phyloP scores from a whole-genome alignment of 2,329 filamentous ascomycete species.

The Epichloe coenophiala region DNA sequence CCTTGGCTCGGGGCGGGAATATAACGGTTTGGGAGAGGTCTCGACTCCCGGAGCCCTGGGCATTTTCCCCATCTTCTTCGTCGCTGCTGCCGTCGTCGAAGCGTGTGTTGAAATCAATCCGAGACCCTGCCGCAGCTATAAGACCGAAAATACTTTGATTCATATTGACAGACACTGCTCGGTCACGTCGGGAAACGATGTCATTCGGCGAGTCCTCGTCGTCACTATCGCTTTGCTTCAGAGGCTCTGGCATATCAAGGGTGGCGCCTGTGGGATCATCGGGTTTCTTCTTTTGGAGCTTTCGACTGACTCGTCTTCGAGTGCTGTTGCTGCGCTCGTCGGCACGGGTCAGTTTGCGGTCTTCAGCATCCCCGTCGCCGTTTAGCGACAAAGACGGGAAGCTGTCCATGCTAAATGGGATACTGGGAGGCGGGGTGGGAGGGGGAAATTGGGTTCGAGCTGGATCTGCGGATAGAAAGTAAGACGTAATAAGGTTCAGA shows the following conservation, averaged over 20 bases:
- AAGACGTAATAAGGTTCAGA: background rate
- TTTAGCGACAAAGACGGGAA: background rate
- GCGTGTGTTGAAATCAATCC: conserved; percentile 66
- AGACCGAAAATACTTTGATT: conserved; percentile 92
- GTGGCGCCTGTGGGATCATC: conserved; percentile 22
- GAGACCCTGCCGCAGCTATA: conserved; percentile 76
- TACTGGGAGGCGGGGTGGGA: background rate
- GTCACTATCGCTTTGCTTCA: conserved; percentile 37
- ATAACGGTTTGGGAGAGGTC: conserved; percentile 29
- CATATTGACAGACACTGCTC: conserved; percentile 55
- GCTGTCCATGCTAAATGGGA: background rate
- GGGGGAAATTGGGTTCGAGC: background rate
- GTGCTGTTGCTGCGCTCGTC: conserved; percentile 23
- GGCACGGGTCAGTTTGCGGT: conserved; percentile 9
- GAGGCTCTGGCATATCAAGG: conserved; percentile 37
- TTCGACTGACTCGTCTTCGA: conserved; percentile 26
- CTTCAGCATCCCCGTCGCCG: background rate
- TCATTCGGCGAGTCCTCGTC: conserved; percentile 29
- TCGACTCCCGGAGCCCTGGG: conserved; percentile 28
- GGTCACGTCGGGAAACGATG: conserved; percentile 27
- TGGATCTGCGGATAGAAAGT: background rate
- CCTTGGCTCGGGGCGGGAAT: conserved; percentile 19
- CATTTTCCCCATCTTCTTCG: conserved; percentile 52
- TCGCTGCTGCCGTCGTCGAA: conserved; percentile 73
- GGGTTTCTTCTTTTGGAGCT: conserved; percentile 30